Evolutionary conservation across 2,329 filamentous ascomycete genomes (phyloP), one percentile per base, ranked within the genome.

Genomic region (Tolypocladium ovalisporum): DNA sequence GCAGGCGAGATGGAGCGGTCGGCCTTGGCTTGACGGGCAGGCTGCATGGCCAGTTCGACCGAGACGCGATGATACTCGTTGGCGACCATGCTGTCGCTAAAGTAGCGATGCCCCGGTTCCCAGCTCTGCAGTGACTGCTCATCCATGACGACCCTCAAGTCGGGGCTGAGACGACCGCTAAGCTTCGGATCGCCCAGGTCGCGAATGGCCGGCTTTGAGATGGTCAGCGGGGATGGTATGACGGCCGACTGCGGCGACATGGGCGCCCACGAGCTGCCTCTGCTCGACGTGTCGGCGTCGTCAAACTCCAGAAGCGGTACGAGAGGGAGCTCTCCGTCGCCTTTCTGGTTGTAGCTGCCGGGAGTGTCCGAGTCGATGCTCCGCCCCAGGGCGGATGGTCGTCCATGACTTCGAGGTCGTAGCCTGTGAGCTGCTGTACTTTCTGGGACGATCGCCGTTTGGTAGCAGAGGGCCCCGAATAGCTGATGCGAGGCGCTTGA

Each of bases 371-470:
- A 59, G 34, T 54, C 56, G 27, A 17, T 42, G 29, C 37, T 54
- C 10, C 36, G 49, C 32, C 35, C 17, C 12, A 42, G 12, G 44
- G 15, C 15, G 49, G 22, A 13, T 51, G 51, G 19, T 60, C 58
- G 24, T 63, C 58, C 61, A 59, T 59, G 22, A 68, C 59, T 52
- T 68, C 66, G n/a, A 76, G 51, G 44, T 74, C 71, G 34, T 72
- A 65, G 1, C 75, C 76, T 6, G 67, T 77, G 17, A 78, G 67
- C 61, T 76, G 73, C 37, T 70, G 67, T 47, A 76, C 66, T 64
- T 78, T 78, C 49, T 66, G 65, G 0, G 69, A 68, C 0, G 74
- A 71, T 1, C 67, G 64, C 12, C 61, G 63, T 24, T 64, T 62
- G 27, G 62, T 58, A 13, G 62, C 57, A 32, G 64, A 58, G 13